Percentiles rank a stretch among this genome's conserved stretches.
phyloP scores from a whole-genome alignment of 768 basidiomycete species.

The Pleurotus sapidus region DNA sequence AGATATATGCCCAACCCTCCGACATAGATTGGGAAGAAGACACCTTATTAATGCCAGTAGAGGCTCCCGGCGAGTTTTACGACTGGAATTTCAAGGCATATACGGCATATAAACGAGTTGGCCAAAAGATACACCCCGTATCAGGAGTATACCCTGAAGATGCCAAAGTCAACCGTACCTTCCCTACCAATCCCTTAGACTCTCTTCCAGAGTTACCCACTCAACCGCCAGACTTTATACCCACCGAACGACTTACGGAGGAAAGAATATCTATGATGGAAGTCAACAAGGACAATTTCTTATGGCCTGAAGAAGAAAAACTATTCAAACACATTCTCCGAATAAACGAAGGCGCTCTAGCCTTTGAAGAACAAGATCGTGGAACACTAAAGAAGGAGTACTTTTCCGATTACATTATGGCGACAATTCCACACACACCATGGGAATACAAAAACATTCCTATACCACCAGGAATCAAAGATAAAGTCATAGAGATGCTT shows the following conservation, averaged over 20 bases:
- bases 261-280: constrained; percentile 3
- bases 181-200: constrained; percentile 23
- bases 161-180: neutral
- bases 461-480: constrained; percentile 28
- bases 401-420: constrained; percentile 26
- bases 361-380: constrained; percentile 17
- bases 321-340: constrained; percentile 19
- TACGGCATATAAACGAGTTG: constrained; percentile 14
- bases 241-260: constrained; percentile 5
- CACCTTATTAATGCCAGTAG: neutral
- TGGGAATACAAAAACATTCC: constrained; percentile 32
- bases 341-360: constrained; percentile 19
- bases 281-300: constrained; percentile 17
- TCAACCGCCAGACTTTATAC: constrained; percentile 19
- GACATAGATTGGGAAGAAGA: neutral
- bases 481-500: constrained; percentile 26
- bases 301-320: constrained; percentile 18
- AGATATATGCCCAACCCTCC: neutral
- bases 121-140: constrained; percentile 20
- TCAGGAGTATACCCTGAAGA: constrained; percentile 17
- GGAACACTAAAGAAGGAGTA: constrained; percentile 12
- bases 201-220: constrained; percentile 14
- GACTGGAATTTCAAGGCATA: neutral
- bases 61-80: neutral
- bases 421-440: constrained; percentile 28